phyloP scores from a whole-genome alignment of 2,329 filamentous ascomycete species.

The Arthrocladium fulminans region DNA sequence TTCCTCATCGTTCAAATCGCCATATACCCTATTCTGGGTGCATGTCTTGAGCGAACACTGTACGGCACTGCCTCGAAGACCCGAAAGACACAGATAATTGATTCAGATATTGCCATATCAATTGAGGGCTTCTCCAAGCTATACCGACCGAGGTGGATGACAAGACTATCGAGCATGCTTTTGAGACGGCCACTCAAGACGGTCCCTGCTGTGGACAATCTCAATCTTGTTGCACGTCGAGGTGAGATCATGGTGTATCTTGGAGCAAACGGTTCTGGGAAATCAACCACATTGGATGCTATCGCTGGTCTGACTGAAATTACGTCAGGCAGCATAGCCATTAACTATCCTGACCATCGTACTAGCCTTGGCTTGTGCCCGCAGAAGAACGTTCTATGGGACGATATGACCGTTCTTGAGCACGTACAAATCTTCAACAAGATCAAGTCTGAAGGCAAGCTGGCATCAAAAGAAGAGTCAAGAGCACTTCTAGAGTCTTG shows the following conservation, averaged over 20 bases:
- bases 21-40: slow-evolving; percentile 65
- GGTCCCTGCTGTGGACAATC: slow-evolving; percentile 67
- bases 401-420: slow-evolving; percentile 75
- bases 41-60: slow-evolving; percentile 61
- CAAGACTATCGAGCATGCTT: slow-evolving; percentile 37
- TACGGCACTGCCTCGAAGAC: slow-evolving; percentile 65
- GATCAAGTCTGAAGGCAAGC: slow-evolving; percentile 51
- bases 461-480: slow-evolving; percentile 23
- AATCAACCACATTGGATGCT: slow-evolving; percentile 79
- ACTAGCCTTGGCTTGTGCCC: slow-evolving; percentile 80
- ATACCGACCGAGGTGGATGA: slow-evolving; percentile 59
- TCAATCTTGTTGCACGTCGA: slow-evolving; percentile 61
- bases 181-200: slow-evolving; percentile 49
- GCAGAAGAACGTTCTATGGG: slow-evolving; percentile 92
- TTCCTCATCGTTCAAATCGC: slow-evolving; percentile 71
- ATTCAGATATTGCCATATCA: slow-evolving; percentile 43
- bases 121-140: slow-evolving; percentile 68
- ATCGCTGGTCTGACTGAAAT: slow-evolving; percentile 75
- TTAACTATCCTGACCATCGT: slow-evolving; percentile 61
- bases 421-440: slow-evolving; percentile 77
- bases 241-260: slow-evolving; percentile 81
- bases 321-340: slow-evolving; percentile 65
- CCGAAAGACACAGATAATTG: slow-evolving; percentile 35
- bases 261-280: slow-evolving; percentile 83
- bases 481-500: slow-evolving; percentile 56